Base-by-base conservation (phyloP, 2,329 filamentous ascomycete genomes). In the Beauveria asiatica region DNA sequence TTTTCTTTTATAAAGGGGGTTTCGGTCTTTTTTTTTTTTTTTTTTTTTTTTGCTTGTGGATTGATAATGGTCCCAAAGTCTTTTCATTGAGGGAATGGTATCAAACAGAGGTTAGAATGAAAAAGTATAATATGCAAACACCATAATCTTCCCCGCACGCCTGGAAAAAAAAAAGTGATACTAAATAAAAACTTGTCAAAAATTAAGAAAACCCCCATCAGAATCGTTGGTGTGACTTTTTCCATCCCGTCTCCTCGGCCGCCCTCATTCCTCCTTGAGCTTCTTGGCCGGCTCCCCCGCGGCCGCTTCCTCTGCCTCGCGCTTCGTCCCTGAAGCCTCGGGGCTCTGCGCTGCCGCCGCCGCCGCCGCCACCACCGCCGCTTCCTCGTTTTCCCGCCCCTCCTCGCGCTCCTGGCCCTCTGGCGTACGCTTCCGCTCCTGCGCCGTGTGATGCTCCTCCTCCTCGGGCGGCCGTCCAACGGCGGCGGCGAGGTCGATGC, bases 401-500 rank as follows among this genome's bases (percentile, higher is more conserved):
- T 11, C 30, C 30, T 33, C 30, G 30, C 30, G 30, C 30, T 33
- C 30, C 11, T 33, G 11, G 30, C 11, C 11, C 30, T 33, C 30
- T 33, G 11, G 30, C 30, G 30, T 33, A 5, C 30, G 11, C 2
- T 33, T 33, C 30, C 30, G 30, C 16, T 19, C 19, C 1, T 23
- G 17, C 33, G 25, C 63, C 56, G 63, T 63, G 27, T 60, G 50
- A 41, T 60, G 57, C 19, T 60, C 51, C 45, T 70, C 68, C n/a
- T 66, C 66, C 30, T 68, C 66, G 54, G 73, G 68, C 62, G 78
- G 82, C 25, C 83, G 74, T 1, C 84, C 84, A 4, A 86, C 82
- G 4, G 84, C 83, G 21, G 82, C 83, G 67, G 84, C 83, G 23
- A 86, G 72, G 66, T 86, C 80, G 62, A 86, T 83, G 13, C 76